Base-by-base conservation (phyloP, 176 grass and related monocot species). In the Alloteropsis semialata region DNA sequence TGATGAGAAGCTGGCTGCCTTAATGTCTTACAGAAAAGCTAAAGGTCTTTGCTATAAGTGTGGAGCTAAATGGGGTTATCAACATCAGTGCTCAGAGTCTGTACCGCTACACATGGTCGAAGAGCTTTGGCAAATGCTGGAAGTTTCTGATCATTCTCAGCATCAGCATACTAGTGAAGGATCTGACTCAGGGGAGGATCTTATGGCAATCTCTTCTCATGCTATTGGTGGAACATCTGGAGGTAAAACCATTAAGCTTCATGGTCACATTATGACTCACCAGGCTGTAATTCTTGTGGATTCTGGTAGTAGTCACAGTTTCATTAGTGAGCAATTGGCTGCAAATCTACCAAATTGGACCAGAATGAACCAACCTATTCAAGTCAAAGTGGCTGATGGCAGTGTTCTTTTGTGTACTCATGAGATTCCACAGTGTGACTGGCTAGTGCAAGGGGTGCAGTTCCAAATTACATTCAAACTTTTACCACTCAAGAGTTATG, bases 311-410 rank as follows among this genome's bases (percentile, higher is more conserved):
- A 28, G 10, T 0, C n/a, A 59, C 2, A 28, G 0, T 28, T 59
- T 59, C 5, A 28, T 59, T 2, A 28, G 56, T 59, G 24, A 28
- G 3, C n/a, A 12, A 2, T 5, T 59, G 0, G 56, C 56, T 13
- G 3, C 24, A 5, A 0, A 10, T 0, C 3, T 59, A 0, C 10
- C 24, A 13, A 5, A n/a, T 9, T 25, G 55, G 7, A 24, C 2
- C 0, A 0, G 10, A n/a, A n/a, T n/a, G n/a, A n/a, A n/a, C n/a
- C n/a, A 59, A 1, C 3, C 2, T 2, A 4, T 28, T 1, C 5
- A 59, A 3, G 24, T 59, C 0, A 27, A 14, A 14, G 56, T 59
- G 3, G 56, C 9, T 28, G 5, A 28, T 27, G 56, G 56, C 4
- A 3, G 24, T 0, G 5, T 28, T 0, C 5, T 59, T 1, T 1